Conservation (phyloP, 2,329 filamentous ascomycete genomes). For the Leptodontidium sp. region DNA sequence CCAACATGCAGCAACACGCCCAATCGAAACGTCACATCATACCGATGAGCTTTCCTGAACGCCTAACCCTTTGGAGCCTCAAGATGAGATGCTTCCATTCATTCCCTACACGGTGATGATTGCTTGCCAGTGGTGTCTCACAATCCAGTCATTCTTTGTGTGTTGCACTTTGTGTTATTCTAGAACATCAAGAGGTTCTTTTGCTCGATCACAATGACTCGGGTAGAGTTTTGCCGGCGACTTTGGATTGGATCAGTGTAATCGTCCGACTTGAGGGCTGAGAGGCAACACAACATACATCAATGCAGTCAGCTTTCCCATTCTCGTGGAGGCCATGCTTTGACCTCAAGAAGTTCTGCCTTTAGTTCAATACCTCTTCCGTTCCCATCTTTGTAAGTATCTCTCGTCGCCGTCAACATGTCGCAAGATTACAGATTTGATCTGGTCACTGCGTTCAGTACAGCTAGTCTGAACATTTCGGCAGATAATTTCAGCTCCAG, state of each 20-base stretch:
- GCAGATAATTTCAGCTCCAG: constrained; percentile 10
- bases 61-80: not conserved
- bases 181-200: constrained; percentile 1
- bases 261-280: not conserved
- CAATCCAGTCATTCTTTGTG: not conserved
- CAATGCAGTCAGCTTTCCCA: not conserved
- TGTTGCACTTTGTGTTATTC: not conserved
- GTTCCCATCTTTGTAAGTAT: not conserved
- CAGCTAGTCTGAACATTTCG: constrained; percentile 14
- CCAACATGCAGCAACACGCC: not conserved
- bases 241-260: not conserved
- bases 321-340: constrained; percentile 12
- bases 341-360: not conserved
- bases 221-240: not conserved
- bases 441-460: constrained; percentile 10
- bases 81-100: no score
- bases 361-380: not conserved
- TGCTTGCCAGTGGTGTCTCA: not conserved
- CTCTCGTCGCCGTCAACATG: not conserved
- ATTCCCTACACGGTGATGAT: not conserved
- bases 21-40: not conserved
- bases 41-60: not conserved
- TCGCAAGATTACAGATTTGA: constrained; percentile 14
- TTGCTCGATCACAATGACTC: not conserved
- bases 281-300: constrained; percentile 10